A percentile compares a stretch with the other conserved stretches of the same genome.
phyloP scores from a whole-genome alignment of 2,329 filamentous ascomycete genomes.

The Sarocladium oryzae region DNA sequence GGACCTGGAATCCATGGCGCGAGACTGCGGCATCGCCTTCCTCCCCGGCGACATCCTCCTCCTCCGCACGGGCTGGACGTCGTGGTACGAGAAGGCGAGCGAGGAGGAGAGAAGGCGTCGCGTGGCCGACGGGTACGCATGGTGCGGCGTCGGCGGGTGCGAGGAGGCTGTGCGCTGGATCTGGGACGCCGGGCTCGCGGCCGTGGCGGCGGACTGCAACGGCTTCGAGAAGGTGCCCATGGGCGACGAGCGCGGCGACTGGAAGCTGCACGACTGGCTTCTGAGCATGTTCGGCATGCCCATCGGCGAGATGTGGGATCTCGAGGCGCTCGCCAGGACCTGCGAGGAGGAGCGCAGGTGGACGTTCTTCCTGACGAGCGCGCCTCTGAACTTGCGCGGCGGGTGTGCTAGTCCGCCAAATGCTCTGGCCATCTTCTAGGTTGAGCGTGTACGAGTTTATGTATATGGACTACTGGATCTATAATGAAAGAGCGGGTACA shows the following conservation, averaged over 20 bases:
- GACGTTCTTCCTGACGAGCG: conserved; percentile 10
- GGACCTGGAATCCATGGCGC: conserved; percentile 35
- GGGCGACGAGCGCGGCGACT: background rate
- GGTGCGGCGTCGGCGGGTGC: conserved; percentile 35
- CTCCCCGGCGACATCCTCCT: conserved; percentile 61
- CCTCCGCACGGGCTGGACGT: conserved; percentile 56
- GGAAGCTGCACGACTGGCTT: conserved; percentile 8
- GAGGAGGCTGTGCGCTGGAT: conserved; percentile 56
- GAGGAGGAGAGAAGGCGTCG: background rate
- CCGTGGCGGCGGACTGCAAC: conserved; percentile 56
- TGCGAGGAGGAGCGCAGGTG: conserved; percentile 7
- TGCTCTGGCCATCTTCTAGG: conserved; percentile 5
- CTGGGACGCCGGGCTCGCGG: conserved; percentile 62
- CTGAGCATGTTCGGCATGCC: conserved; percentile 8
- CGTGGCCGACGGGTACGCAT: conserved; percentile 1
- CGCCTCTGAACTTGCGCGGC: conserved; percentile 9
- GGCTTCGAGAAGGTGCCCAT: conserved; percentile 57
- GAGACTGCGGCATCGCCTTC: conserved; percentile 55
- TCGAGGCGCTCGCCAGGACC: conserved; percentile 4
- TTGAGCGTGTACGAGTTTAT: too few relatives aligned
- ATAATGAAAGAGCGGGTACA: too few relatives aligned
- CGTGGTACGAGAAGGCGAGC: conserved; percentile 20
- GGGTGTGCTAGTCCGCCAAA: conserved; percentile 8
- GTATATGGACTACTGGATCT: too few relatives aligned
- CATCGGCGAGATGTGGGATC: conserved; percentile 11